Percentiles rank a stretch among this genome's conserved stretches.
Conservation (phyloP, 2,329 filamentous ascomycete genomes). For the Trichoderma harzianum region DNA sequence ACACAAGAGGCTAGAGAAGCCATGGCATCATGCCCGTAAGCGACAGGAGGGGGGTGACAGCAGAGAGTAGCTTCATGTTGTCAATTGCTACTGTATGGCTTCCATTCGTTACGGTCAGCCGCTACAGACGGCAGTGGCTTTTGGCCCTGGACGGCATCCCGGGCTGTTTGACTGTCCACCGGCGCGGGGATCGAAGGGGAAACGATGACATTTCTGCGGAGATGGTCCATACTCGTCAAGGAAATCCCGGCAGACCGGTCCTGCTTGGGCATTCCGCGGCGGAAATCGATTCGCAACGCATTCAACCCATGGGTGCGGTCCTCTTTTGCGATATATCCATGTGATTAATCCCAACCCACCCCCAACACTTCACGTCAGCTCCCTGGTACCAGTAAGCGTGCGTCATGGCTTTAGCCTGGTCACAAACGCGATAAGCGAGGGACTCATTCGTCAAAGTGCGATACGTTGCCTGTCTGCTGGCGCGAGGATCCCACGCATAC, state of each 20-base stretch:
- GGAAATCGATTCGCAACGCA: not conserved
- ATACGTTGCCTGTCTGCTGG: not conserved
- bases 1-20: not conserved
- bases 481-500: not conserved
- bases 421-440: conserved; percentile 22
- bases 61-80: not conserved
- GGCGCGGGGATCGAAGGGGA: not conserved
- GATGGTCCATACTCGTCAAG: not conserved
- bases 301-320: not conserved
- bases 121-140: conserved; percentile 11
- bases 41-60: conserved; percentile 3
- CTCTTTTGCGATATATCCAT: not conserved
- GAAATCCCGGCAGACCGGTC: not conserved
- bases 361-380: not conserved
- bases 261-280: not conserved
- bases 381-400: not conserved
- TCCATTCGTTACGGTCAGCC: conserved; percentile 8
- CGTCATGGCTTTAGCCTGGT: conserved; percentile 9
- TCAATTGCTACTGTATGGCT: not conserved
- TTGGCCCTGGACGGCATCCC: not conserved
- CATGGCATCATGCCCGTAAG: not conserved
- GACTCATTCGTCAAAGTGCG: not conserved
- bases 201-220: not conserved
- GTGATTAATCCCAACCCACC: not conserved
- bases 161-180: not conserved